These are phyloP conservation scores for Entamoeba dispar DNA, from an alignment of 208 protist species.

Conservation along the genomic window DNA sequence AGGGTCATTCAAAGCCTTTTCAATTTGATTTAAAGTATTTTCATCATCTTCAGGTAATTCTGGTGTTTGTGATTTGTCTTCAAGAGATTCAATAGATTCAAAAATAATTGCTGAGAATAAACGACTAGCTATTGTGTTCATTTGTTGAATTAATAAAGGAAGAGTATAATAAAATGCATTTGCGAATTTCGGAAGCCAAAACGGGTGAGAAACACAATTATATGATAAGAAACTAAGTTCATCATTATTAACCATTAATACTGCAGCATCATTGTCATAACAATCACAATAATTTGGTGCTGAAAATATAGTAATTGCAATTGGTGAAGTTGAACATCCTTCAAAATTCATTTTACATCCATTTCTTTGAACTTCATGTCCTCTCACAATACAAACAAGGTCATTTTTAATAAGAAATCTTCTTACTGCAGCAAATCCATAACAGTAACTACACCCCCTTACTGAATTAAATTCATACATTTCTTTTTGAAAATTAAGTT, in stretches of 20 bases:
- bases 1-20: neutral
- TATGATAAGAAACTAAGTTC: neutral
- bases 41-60: neutral
- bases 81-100: neutral
- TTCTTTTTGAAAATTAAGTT: neutral
- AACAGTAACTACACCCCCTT: neutral
- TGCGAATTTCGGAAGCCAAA: neutral
- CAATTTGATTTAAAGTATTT: no score
- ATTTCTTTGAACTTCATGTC: neutral
- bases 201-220: neutral
- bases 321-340: neutral
- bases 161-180: neutral
- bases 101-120: neutral
- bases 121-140: neutral
- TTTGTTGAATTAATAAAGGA: neutral
- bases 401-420: neutral
- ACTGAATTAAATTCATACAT: neutral
- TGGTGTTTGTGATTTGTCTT: neutral
- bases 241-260: neutral
- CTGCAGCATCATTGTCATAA: neutral
- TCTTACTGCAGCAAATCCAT: neutral
- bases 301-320: neutral
- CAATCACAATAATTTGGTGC: neutral
- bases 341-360: neutral
- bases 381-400: neutral